Base-by-base conservation (phyloP, 805 yeast species). In the Myxozyma monticola region DNA sequence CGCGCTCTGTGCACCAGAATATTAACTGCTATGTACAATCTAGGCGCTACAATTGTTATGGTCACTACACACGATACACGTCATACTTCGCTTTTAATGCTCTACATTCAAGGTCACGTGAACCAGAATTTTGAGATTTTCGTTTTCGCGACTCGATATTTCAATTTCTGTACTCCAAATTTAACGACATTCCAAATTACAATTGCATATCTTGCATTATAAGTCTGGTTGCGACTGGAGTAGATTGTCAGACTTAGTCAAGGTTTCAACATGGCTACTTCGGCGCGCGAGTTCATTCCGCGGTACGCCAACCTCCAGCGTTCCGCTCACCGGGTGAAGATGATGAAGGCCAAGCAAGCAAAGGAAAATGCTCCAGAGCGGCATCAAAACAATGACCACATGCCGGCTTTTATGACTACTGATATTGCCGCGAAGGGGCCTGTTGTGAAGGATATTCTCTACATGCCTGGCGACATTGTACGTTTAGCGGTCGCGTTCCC, bases 391-490 rank as follows among this genome's bases (percentile, higher is more conserved):
- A 31, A 37, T 7, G 42, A 38, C 4, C 28, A 18, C 12, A 22
- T 47, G n/a, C 54, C 54, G 8, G 37, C 42, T 15, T 50, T 44
- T 25, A 20, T 45, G 38, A 37, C 33, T 7, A 24, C 20, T 15
- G 50, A 33, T 4, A 26, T 17, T 10, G 10, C 25, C 12, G 33
- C 22, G 14, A 25, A 26, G 12, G 38, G 36, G 12, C 41, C 43
- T 1, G n/a, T n/a, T n/a, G 39, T 37, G n/a, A 18, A 36, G 31
- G 25, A 45, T 4, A n/a, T 45, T 20, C 21, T 44, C 22, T 50
- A 20, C 24, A 38, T 31, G 42, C 35, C 36, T 25, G 54, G 54
- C 24, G 54, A 50, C 25, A 25, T 39, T n/a, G 54, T 49, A 17
- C 17, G 54, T 18, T 9, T 15, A n/a, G n/a, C n/a, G n/a, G n/a